Conservation (phyloP, 306 rosid species). For the Lagenaria siceraria region DNA sequence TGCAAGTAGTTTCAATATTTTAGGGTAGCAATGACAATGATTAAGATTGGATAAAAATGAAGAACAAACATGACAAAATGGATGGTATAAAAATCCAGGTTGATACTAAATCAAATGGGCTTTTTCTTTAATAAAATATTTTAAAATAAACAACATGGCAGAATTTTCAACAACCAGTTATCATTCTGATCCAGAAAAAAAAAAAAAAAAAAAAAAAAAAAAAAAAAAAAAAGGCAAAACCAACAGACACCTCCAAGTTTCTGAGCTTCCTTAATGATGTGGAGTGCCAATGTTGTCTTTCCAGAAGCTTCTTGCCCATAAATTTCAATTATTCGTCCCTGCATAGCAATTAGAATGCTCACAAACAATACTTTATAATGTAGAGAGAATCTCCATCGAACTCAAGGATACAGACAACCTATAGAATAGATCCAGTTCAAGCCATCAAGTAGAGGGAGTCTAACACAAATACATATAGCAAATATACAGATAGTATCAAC, state of each 20-base stretch:
- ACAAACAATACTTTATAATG: neutral
- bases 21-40: neutral
- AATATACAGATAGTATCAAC: neutral
- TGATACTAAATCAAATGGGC: neutral
- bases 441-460: neutral
- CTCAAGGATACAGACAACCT: too few relatives aligned
- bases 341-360: neutral
- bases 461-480: neutral
- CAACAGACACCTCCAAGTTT: constrained; percentile 56
- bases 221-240: neutral
- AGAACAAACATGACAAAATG: neutral
- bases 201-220: too few relatives aligned
- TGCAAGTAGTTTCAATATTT: neutral
- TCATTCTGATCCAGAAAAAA: constrained; percentile 8
- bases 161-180: neutral
- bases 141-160: neutral
- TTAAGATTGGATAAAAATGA: neutral
- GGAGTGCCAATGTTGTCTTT: constrained; percentile 84
- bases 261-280: constrained; percentile 78
- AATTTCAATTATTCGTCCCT: constrained; percentile 90
- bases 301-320: constrained; percentile 87
- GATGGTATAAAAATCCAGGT: neutral
- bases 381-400: neutral
- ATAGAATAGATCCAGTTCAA: too few relatives aligned
- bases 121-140: neutral